A percentile compares a stretch with the other conserved stretches of the same genome.
These are phyloP conservation scores for Gelatoporia subvermispora DNA, from an alignment of 768 basidiomycete genomes.

Conservation along the genomic window DNA sequence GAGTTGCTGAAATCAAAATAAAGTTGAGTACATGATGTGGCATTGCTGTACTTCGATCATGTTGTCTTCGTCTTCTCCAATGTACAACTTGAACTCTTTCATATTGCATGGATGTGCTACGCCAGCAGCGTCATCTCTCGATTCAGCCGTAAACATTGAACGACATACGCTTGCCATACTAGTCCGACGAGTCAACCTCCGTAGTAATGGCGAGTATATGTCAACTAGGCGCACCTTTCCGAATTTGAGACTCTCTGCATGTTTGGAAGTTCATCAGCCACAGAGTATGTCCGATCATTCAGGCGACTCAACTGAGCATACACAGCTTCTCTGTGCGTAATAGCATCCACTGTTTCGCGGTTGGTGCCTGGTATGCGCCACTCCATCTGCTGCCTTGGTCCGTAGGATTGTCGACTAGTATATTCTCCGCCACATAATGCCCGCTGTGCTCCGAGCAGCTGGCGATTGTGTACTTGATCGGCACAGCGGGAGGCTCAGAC, in stretches of 20 bases:
- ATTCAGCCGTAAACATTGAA: not conserved
- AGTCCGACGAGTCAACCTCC: conserved; percentile 10
- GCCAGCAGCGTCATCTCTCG: conserved; percentile 5
- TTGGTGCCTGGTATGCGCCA: conserved; percentile 52
- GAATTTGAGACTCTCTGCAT: conserved; percentile 66
- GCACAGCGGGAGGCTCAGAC: conserved; percentile 8
- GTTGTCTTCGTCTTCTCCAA: conserved; percentile 58
- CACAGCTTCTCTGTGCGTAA: conserved; percentile 55
- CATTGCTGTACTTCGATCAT: conserved; percentile 48
- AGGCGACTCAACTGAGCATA: conserved; percentile 57
- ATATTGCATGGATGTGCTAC: conserved; percentile 82
- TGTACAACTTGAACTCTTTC: conserved; percentile 75
- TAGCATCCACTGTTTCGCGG: conserved; percentile 65
- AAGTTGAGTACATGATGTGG: not conserved
- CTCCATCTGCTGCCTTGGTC: conserved; percentile 77
- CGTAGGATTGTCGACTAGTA: conserved; percentile 55
- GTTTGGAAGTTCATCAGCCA: not conserved
- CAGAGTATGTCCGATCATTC: not conserved
- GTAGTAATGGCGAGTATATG: not conserved
- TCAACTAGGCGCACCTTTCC: conserved; percentile 54
- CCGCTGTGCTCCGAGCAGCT: conserved; percentile 70
- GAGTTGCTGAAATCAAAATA: not conserved
- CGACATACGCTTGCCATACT: conserved; percentile 32
- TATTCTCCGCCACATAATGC: conserved; percentile 63
- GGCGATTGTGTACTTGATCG: conserved; percentile 48